Conservation (phyloP, 1,284 basidiomycete genomes). For the Cryptococcus hybrid region DNA sequence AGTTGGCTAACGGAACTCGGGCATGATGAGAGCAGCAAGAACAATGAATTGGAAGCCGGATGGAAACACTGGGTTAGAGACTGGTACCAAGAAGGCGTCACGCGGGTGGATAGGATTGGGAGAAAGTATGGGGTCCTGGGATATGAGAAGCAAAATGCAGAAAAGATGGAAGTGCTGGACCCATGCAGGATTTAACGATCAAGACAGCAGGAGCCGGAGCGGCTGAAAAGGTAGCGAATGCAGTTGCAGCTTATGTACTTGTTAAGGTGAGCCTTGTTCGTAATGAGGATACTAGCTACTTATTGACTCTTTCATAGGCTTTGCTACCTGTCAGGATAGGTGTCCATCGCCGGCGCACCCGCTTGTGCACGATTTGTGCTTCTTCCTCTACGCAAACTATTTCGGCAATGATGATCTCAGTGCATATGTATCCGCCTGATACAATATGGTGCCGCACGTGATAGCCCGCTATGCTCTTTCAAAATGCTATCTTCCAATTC, state of each 20-base stretch:
- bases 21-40: conserved; percentile 12
- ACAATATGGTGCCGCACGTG: too few relatives aligned
- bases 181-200: neutral
- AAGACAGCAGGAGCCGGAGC: conserved; percentile 10
- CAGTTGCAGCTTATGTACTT: conserved; percentile 75
- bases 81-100: conserved; percentile 73
- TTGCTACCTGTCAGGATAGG: conserved; percentile 71
- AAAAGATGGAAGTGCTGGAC: neutral
- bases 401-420: neutral
- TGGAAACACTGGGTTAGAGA: conserved; percentile 48
- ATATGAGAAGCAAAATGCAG: conserved; percentile 58
- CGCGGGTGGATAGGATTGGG: conserved; percentile 69
- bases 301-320: conserved; percentile 55
- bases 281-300: neutral
- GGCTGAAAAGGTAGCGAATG: conserved; percentile 47
- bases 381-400: conserved; percentile 56
- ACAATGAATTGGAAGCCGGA: conserved; percentile 1
- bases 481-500: conserved; percentile 1
- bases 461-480: neutral
- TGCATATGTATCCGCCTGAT: too few relatives aligned
- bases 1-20: conserved; percentile 31
- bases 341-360: conserved; percentile 72
- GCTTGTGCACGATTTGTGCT: conserved; percentile 66
- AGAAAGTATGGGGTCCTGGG: conserved; percentile 78
- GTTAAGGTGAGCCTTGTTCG: conserved; percentile 65